A percentile compares a stretch with the other conserved stretches of the same genome.
phyloP scores from a whole-genome alignment of 768 basidiomycete species.

The Russula ochroleuca region DNA sequence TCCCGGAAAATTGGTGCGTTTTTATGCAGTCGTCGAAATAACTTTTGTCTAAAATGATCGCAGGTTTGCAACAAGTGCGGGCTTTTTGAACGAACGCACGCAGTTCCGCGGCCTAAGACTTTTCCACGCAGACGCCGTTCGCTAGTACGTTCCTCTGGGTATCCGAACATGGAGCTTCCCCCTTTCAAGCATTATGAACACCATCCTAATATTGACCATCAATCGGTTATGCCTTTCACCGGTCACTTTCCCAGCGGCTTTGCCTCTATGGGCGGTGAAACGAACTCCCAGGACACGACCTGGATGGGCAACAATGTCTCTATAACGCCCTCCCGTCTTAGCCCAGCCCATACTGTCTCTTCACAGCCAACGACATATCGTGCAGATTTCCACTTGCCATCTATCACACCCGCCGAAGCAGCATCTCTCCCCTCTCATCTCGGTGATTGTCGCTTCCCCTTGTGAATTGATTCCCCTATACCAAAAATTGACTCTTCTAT shows the following conservation, averaged over 20 bases:
- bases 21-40: neutral
- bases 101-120: slow-evolving; percentile 52
- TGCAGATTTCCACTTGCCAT: neutral
- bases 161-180: neutral
- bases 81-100: slow-evolving; percentile 74
- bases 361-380: neutral
- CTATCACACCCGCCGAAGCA: neutral
- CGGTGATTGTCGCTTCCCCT: neutral
- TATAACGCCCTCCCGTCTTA: neutral
- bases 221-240: neutral
- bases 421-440: neutral
- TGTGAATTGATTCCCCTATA: neutral
- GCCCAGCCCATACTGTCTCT: neutral
- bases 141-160: neutral
- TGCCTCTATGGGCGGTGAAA: neutral
- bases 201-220: neutral
- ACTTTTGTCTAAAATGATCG: neutral
- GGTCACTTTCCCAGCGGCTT: neutral
- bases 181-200: neutral
- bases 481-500: too few species aligned
- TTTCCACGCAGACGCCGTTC: slow-evolving; percentile 13
- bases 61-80: slow-evolving; percentile 57
- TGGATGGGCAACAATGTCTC: neutral
- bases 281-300: neutral
- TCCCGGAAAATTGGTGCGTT: slow-evolving; percentile 64